These are phyloP conservation scores for Coelastrella sp. DNA, from an alignment of 139 green algal species.

Conservation along the genomic window DNA sequence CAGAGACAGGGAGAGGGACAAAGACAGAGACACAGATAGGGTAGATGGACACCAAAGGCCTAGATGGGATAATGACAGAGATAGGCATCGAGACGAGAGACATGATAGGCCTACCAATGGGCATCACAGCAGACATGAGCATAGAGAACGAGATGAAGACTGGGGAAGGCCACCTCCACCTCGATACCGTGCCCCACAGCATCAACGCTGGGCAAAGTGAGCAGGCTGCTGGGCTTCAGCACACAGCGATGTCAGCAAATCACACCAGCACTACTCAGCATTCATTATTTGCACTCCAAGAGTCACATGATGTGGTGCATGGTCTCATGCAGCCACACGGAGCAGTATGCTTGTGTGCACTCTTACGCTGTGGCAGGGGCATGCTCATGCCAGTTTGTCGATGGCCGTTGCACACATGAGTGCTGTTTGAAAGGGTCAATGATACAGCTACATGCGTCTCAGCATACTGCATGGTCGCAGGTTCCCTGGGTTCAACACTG, in stretches of 20 bases:
- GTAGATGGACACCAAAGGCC: slow-evolving; percentile 9
- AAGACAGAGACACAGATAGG: background rate
- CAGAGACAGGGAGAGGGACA: no score
- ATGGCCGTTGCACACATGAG: no score
- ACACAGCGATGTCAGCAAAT: no score
- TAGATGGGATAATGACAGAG: slow-evolving; percentile 11
- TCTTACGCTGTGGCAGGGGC: no score
- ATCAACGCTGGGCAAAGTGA: background rate
- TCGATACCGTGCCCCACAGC: background rate
- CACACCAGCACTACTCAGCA: no score
- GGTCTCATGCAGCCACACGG: no score
- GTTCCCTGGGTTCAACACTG: slow-evolving; percentile 32
- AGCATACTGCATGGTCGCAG: no score
- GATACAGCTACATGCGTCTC: no score
- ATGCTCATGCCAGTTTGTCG: no score
- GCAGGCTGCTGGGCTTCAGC: background rate
- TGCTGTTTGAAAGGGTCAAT: no score
- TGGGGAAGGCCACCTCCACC: slow-evolving; percentile 28
- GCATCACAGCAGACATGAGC: background rate
- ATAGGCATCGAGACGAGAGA: background rate
- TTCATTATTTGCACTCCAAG: no score
- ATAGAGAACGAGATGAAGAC: background rate
- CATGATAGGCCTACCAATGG: background rate
- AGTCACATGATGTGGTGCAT: background rate
- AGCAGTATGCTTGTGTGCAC: no score